A percentile compares a stretch with the other conserved stretches of the same genome.
Evolutionary conservation across 1,139 yeast genomes (phyloP).

Genomic region (Magnusiomyces clavatus): DNA sequence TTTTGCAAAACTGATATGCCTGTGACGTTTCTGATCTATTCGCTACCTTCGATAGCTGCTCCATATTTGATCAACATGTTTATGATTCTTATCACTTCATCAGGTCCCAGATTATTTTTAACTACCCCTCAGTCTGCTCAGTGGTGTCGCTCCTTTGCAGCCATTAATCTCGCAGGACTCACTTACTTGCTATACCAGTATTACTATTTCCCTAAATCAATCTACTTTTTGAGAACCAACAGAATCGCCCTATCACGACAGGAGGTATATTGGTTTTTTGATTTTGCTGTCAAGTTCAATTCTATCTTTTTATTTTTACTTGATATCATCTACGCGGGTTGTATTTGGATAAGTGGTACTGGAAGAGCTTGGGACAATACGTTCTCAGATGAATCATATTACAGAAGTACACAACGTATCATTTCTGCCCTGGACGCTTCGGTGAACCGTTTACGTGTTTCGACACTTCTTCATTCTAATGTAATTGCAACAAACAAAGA

Average conservation of each 20-base stretch:
- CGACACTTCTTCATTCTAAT: slow-evolving; percentile 11
- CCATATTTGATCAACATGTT: slow-evolving; percentile 21
- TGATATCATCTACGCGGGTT: slow-evolving; percentile 15
- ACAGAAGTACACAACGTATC: slow-evolving; percentile 5
- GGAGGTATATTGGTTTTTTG: slow-evolving; percentile 19
- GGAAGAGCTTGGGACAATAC: slow-evolving; percentile 19
- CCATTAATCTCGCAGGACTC: slow-evolving; percentile 7
- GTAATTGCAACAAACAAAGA: slow-evolving; percentile 10
- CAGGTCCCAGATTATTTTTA: slow-evolving; percentile 3
- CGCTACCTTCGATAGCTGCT: slow-evolving; percentile 17
- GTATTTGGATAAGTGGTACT: slow-evolving; percentile 19
- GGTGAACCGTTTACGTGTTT: slow-evolving; percentile 8
- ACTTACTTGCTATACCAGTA: slow-evolving; percentile 8
- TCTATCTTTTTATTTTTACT: slow-evolving; percentile 14
- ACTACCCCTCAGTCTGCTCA: slow-evolving; percentile 14
- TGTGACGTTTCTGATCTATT: slow-evolving; percentile 18
- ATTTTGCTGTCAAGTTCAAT: slow-evolving; percentile 16
- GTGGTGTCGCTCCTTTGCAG: slow-evolving; percentile 15
- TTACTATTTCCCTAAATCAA: slow-evolving; percentile 8
- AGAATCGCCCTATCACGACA: slow-evolving; percentile 9
- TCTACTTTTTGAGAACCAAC: slow-evolving; percentile 4
- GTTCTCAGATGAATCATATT: slow-evolving; percentile 8
- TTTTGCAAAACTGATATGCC: slow-evolving; percentile 22
- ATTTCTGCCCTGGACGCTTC: slow-evolving; percentile 3
- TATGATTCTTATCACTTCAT: slow-evolving; percentile 19